These are phyloP conservation scores for Triangularia setosa DNA, from an alignment of 2,329 filamentous ascomycete genomes.

Conservation along the genomic window DNA sequence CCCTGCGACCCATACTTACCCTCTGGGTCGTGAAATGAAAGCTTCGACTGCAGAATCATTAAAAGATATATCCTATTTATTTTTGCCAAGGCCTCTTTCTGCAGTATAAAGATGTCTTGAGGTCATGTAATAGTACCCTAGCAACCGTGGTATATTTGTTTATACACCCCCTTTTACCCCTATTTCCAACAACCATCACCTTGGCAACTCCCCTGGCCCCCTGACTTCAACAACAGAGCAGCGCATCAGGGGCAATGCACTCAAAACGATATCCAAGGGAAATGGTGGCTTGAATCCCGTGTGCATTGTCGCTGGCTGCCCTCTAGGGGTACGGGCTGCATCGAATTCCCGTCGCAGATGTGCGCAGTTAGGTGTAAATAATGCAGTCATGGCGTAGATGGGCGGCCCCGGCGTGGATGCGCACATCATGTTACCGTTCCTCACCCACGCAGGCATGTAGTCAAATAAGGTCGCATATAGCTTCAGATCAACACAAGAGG, in stretches of 20 bases:
- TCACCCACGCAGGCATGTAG: neutral
- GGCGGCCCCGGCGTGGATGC: neutral
- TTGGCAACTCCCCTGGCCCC: neutral
- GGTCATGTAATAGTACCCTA: neutral
- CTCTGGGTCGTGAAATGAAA: no score
- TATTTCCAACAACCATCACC: neutral
- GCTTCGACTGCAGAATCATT: no score
- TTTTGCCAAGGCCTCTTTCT: no score
- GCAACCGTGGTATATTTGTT: neutral
- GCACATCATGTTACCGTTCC: no score
- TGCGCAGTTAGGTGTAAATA: neutral
- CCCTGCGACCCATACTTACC: no score
- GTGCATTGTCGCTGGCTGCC: neutral
- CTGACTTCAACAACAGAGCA: neutral
- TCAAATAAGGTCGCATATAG: neutral
- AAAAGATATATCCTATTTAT: no score
- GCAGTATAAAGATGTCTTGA: no score
- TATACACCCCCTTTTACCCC: neutral
- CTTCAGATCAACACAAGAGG: neutral
- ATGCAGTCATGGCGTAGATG: neutral
- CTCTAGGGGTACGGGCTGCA: neutral
- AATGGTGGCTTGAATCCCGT: neutral
- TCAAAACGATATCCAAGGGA: neutral
- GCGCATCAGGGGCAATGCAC: neutral
- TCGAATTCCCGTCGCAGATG: neutral